These are phyloP conservation scores for Mortierella claussenii DNA, from an alignment of 192 early-diverging fungal genomes.

Conservation along the genomic window DNA sequence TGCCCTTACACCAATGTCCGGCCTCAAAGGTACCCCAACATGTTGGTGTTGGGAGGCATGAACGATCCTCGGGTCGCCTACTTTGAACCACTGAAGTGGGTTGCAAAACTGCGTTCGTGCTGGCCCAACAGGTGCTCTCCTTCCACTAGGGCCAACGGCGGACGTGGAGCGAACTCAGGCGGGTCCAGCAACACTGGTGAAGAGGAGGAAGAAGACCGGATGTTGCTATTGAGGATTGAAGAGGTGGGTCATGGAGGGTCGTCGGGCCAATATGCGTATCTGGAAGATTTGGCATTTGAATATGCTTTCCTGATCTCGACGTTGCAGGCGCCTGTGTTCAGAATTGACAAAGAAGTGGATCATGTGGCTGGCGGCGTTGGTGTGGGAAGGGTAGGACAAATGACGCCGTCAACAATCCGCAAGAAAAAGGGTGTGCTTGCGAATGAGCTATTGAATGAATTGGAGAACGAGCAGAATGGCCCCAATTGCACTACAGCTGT, in stretches of 20 bases:
- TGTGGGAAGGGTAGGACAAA: neutral
- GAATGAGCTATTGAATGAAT: conserved; percentile 27
- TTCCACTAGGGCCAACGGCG: neutral
- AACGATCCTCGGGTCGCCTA: conserved; percentile 84
- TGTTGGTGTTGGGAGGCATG: conserved; percentile 81
- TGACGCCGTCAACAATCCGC: conserved; percentile 23
- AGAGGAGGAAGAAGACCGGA: conserved; percentile 1
- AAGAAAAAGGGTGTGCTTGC: conserved; percentile 23
- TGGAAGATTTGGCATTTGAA: conserved; percentile 62
- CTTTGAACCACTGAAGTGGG: conserved; percentile 90
- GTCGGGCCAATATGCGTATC: conserved; percentile 55
- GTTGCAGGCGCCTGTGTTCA: conserved; percentile 53
- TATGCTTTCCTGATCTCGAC: conserved; percentile 64
- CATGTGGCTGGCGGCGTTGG: neutral
- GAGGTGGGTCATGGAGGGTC: conserved; percentile 62
- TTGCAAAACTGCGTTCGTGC: conserved; percentile 71
- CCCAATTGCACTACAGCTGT: too few relatives aligned
- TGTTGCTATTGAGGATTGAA: conserved; percentile 58
- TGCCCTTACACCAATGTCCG: conserved; percentile 76
- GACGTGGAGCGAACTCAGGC: neutral
- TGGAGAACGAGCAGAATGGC: conserved; percentile 10
- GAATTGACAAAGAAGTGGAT: conserved; percentile 29
- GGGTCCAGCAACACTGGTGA: neutral
- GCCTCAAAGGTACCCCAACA: conserved; percentile 61
- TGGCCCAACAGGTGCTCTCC: conserved; percentile 2